phyloP scores from a whole-genome alignment of 768 basidiomycete genomes.

The Lactarius vividus region DNA sequence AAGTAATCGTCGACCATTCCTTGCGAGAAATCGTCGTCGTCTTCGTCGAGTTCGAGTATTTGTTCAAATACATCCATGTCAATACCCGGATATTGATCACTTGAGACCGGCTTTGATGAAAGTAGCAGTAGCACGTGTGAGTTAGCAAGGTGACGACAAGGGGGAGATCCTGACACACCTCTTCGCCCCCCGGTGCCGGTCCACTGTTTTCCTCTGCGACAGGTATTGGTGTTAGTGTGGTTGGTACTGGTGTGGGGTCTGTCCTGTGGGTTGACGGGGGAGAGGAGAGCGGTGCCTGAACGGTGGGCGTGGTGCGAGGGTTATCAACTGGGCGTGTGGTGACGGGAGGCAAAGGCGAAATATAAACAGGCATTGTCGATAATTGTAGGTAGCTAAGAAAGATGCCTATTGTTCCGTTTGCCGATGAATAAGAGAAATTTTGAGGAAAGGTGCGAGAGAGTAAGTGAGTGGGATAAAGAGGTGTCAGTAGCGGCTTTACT shows the following conservation, averaged over 20 bases:
- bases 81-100: constrained; percentile 42
- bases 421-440: neutral
- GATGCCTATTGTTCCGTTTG: neutral
- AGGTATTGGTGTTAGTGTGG: constrained; percentile 2
- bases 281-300: constrained; percentile 5
- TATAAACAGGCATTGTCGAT: constrained; percentile 10
- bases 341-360: constrained; percentile 13
- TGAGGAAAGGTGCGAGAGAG: neutral
- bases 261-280: constrained; percentile 4
- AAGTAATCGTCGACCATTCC: constrained; percentile 82
- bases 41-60: constrained; percentile 90
- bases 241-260: neutral
- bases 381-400: neutral
- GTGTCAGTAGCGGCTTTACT: neutral
- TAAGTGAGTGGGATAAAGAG: neutral
- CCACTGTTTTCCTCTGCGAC: neutral
- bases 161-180: constrained; percentile 10
- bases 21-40: constrained; percentile 74
- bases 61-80: constrained; percentile 82
- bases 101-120: constrained; percentile 2
- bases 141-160: neutral
- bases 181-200: neutral
- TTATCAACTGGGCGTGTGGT: neutral
- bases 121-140: too few relatives aligned
- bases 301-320: constrained; percentile 1